These are phyloP conservation scores for Silybum marianum DNA, from an alignment of 129 eudicot species.

Conservation along the genomic window DNA sequence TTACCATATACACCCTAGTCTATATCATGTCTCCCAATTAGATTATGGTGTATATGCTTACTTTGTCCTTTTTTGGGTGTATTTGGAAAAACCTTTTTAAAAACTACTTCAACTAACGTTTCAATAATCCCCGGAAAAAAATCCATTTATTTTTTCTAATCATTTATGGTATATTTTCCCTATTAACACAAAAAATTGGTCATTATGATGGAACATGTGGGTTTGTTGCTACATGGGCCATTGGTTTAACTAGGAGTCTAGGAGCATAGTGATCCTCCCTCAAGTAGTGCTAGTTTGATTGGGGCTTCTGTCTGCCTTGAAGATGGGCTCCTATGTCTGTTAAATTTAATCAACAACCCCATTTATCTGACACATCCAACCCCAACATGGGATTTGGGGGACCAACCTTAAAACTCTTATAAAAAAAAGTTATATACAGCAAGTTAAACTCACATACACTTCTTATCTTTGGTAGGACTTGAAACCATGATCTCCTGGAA, in stretches of 20 bases:
- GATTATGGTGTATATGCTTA: no score
- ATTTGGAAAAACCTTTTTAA: no score
- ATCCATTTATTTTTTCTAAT: neutral
- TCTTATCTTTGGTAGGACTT: neutral
- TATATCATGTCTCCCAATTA: no score
- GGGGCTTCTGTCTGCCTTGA: neutral
- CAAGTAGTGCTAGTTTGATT: conserved; percentile 5
- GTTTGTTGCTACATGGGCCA: conserved; percentile 5
- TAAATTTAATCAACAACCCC: neutral
- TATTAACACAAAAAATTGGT: neutral
- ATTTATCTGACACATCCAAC: neutral
- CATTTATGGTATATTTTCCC: neutral
- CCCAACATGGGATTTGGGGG: neutral
- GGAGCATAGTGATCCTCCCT: conserved; percentile 10
- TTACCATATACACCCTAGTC: no score
- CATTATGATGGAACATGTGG: neutral
- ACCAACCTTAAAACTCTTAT: neutral
- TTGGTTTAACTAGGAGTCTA: neutral
- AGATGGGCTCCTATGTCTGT: conserved; percentile 5
- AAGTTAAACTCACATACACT: neutral
- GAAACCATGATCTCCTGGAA: neutral
- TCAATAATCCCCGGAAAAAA: neutral
- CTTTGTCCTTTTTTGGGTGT: no score
- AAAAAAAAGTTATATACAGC: no score
- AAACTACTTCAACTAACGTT: neutral